These are phyloP conservation scores for Hericium coralloides DNA, from an alignment of 768 basidiomycete species.

Conservation along the genomic window DNA sequence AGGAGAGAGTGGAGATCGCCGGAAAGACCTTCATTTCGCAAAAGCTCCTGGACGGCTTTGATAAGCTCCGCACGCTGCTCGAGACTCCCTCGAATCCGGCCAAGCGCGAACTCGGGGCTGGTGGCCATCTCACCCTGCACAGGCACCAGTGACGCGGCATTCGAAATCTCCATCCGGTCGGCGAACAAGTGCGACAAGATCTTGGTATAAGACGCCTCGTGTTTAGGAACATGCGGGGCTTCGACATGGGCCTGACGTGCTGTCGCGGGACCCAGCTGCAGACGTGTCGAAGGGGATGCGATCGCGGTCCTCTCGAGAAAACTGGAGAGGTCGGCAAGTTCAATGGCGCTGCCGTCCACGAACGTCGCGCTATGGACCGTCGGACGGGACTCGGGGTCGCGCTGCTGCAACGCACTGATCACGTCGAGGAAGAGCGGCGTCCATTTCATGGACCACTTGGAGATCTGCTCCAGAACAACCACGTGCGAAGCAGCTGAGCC, in stretches of 20 bases:
- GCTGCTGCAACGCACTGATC: constrained; percentile 59
- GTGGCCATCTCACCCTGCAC: constrained; percentile 71
- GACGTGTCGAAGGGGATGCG: constrained; percentile 29
- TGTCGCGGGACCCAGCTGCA: constrained; percentile 39
- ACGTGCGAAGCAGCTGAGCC: constrained; percentile 57
- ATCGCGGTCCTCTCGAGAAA: constrained; percentile 38
- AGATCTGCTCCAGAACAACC: constrained; percentile 76
- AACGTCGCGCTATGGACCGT: constrained; percentile 55
- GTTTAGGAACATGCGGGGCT: constrained; percentile 68
- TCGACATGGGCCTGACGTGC: constrained; percentile 20
- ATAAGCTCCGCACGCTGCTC: constrained; percentile 68
- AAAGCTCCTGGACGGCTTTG: constrained; percentile 51
- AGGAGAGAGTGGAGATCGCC: constrained; percentile 61
- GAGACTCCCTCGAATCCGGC: constrained; percentile 77
- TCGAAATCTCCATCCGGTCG: constrained; percentile 74
- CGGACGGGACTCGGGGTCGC: constrained; percentile 38
- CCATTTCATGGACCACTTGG: constrained; percentile 75
- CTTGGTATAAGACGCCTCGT: constrained; percentile 87
- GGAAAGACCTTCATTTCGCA: constrained; percentile 42
- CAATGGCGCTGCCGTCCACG: constrained; percentile 35
- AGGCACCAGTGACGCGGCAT: constrained; percentile 67
- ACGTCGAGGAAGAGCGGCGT: constrained; percentile 82
- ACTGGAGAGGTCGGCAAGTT: constrained; percentile 36
- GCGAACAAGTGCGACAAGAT: constrained; percentile 77
- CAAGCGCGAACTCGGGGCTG: constrained; percentile 91